A percentile compares a stretch with the other conserved stretches of the same genome.
Evolutionary conservation across 345 rosid genomes (phyloP).

Genomic region (Citrus unshiu): DNA sequence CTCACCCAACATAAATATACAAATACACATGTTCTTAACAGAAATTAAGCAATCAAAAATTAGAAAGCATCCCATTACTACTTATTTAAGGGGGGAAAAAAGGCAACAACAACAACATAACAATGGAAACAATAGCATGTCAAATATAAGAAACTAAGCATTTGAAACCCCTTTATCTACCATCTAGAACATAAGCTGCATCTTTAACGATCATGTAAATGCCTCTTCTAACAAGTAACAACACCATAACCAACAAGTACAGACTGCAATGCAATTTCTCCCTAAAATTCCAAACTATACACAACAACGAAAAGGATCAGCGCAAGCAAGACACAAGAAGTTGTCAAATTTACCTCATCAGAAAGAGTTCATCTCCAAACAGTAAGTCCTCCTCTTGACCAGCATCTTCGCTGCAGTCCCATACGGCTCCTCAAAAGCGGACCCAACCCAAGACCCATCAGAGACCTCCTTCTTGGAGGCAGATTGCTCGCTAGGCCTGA

Average conservation of each 20-base stretch:
- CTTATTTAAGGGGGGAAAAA: no score
- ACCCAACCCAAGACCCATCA: conserved; percentile 72
- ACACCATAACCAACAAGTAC: background rate
- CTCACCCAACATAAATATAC: background rate
- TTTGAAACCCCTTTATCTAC: background rate
- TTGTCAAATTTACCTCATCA: conserved; percentile 41
- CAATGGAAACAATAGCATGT: background rate
- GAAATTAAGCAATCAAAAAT: background rate
- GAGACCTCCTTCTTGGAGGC: conserved; percentile 55
- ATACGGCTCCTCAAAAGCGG: conserved; percentile 85
- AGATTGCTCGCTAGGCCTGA: conserved; percentile 76
- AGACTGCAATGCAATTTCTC: background rate
- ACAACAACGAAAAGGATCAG: background rate
- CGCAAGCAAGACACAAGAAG: background rate
- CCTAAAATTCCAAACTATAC: background rate
- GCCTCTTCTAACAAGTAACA: background rate
- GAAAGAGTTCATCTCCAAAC: conserved; percentile 98
- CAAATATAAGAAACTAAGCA: background rate
- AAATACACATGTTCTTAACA: background rate
- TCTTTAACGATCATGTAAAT: background rate
- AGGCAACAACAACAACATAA: background rate
- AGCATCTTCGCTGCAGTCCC: conserved; percentile 88
- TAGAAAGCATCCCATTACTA: background rate
- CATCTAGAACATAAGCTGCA: background rate
- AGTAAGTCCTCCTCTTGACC: conserved; percentile 85